Conservation (phyloP, 2,329 filamentous ascomycete genomes). For the Pestalotiopsis sp. region DNA sequence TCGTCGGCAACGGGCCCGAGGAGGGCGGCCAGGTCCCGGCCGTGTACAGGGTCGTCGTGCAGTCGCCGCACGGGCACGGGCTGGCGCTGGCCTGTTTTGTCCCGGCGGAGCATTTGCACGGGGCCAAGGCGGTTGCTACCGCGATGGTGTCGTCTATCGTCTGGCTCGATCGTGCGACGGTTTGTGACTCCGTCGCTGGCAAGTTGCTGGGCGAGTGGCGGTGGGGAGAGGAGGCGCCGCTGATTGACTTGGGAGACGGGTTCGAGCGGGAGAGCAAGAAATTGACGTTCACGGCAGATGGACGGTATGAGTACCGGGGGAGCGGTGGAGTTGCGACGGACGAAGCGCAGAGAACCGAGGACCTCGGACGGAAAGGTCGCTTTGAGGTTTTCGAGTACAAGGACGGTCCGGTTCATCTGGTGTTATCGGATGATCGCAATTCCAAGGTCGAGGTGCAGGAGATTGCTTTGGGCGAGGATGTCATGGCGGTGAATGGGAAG, state of each 20-base stretch:
- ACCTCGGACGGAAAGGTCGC: background rate
- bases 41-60: background rate
- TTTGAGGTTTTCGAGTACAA: background rate
- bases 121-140: background rate
- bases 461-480: background rate
- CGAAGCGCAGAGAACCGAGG: background rate
- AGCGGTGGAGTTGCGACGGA: background rate
- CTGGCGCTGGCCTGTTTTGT: background rate
- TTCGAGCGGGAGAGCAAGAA: background rate
- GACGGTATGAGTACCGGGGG: background rate
- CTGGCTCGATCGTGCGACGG: background rate
- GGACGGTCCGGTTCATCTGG: background rate
- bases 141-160: conserved; percentile 1
- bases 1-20: background rate
- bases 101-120: background rate
- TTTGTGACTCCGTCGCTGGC: background rate
- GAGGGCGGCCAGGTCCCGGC: background rate
- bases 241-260: background rate
- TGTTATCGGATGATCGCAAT: background rate
- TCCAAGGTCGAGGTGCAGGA: background rate
- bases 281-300: background rate
- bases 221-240: background rate
- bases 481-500: background rate
- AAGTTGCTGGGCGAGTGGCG: conserved; percentile 5
- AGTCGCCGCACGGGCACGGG: conserved; percentile 5